Base-by-base conservation (phyloP, 2,329 filamentous ascomycete genomes). In the Pyrenophora tritici-repentis region DNA sequence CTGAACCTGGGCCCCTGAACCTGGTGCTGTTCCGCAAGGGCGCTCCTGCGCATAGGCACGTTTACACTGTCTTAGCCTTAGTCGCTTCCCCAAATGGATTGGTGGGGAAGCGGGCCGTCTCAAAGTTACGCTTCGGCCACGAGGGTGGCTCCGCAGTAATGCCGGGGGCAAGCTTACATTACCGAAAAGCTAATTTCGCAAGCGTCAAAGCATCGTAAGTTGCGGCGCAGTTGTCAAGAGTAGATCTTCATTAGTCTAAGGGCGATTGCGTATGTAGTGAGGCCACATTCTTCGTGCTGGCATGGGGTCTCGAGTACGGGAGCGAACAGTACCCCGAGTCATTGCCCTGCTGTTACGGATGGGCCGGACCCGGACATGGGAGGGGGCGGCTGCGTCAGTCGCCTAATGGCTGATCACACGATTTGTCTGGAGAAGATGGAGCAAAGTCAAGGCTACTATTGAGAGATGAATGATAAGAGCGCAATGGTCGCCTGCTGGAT, bases 41-140 rank as follows among this genome's bases (percentile, higher is more conserved):
- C 31, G n/a, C 33, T 40, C 14, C 37, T 31, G 17, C 20, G 24
- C 29, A 14, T 16, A 33, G 38, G 26, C 38, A 36, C 16, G 37
- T 38, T 38, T 31, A 9, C 26, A 34, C 13, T 33, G 22, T 24
- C 14, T 44, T 42, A 20, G 22, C 47, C 32, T 22, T 26, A n/a
- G 22, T 31, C 16, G 33, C 32, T 47, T 32, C 43, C 38, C 26
- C 36, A 41, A 42, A 33, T 16, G 24, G 43, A 17, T 37, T 34
- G 24, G 37, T 24, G 32, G 39, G 8, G 33, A 37, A 33, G 38
- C 48, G 42, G 48, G 32, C 37, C 48, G 37, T 42, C 43, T 51
- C 12, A 31, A 38, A 18, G 32, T 20, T 14, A 12, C 24, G 29
- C 29, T 29, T 42, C n/a, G 43, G 44, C 38, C 38, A 47, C 26